Base-by-base conservation (phyloP, 805 yeast species). In the Lipomyces starkeyi region DNA sequence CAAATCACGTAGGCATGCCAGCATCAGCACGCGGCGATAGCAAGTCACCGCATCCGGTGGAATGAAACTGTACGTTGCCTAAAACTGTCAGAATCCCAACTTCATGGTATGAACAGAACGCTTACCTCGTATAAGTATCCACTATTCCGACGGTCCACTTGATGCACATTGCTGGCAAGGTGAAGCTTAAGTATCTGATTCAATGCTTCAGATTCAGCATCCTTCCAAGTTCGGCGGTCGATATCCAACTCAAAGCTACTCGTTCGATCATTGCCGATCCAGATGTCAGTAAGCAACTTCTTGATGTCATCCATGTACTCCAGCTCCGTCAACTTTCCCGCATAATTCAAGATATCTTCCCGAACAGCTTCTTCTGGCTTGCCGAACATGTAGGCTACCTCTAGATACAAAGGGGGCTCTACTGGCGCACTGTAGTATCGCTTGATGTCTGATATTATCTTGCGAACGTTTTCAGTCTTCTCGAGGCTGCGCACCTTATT, bases 201-300 rank as follows among this genome's bases (percentile, higher is more conserved):
- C 11, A 81, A 70, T 8, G 78, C 81, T 1, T 72, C 72, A 0
- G 76, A 61, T 66, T 83, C 85, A 9, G 71, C 65, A 5, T 76
- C 76, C 64, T 83, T 80, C 88, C 88, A 86, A 0, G 68, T 60
- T 37, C 75, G 73, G 72, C 81, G 85, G 3, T 71, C 76, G 3
- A 74, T 76, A 2, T 70, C 73, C 2, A 72, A 62, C 1, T 75
- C 74, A 73, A 85, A 86, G 67, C 83, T 83, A 20, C 34, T 58
- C 29, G 25, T 34, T 11, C 25, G 47, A 3, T 58, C 32, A 20
- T 37, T 17, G 20, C 58, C 52, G 43, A 64, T 56, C 17, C 32
- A n/a, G 14, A 68, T 59, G 27, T 17, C 34, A 11, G 60, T 40
- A 3, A 61, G 62, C 47, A 68, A 25, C 20, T 43, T 54, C 29